Evolutionary conservation across 495 filamentous ascomycete species (phyloP).

Genomic region (Emericellopsis terricola): DNA sequence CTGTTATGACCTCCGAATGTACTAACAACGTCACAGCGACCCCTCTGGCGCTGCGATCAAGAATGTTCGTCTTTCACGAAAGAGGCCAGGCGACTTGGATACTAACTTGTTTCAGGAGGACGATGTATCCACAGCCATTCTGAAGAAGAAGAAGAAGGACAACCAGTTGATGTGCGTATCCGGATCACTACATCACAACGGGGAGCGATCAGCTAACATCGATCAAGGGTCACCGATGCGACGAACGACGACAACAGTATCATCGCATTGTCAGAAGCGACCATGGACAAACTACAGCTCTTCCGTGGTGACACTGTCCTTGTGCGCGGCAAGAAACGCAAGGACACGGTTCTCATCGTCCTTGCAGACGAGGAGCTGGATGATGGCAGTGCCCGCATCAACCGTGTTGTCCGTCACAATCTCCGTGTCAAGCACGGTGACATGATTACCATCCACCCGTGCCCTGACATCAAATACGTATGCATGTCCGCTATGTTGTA

Average conservation of each 20-base stretch:
- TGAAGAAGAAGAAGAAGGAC: slow-evolving; percentile 99
- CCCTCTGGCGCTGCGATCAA: slow-evolving; percentile 75
- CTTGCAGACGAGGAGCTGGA: slow-evolving; percentile 95
- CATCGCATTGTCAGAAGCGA: slow-evolving; percentile 94
- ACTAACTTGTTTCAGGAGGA: slow-evolving; percentile 42
- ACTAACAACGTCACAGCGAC: slow-evolving; percentile 43
- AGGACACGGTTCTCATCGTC: slow-evolving; percentile 95
- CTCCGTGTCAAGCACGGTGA: slow-evolving; percentile 96
- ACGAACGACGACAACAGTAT: slow-evolving; percentile 99
- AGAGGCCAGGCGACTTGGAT: slow-evolving; percentile 7
- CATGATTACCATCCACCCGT: slow-evolving; percentile 92
- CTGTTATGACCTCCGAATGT: not conserved
- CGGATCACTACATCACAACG: too few species aligned
- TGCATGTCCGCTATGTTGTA: slow-evolving; percentile 13
- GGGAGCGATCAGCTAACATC: too few species aligned
- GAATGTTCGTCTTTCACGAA: slow-evolving; percentile 38
- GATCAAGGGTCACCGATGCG: slow-evolving; percentile 78
- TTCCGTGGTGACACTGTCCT: slow-evolving; percentile 97
- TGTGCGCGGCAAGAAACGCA: slow-evolving; percentile 98
- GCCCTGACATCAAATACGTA: slow-evolving; percentile 99
- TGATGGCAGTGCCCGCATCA: slow-evolving; percentile 89
- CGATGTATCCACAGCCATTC: slow-evolving; percentile 89
- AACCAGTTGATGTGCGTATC: slow-evolving; percentile 78
- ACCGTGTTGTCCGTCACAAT: slow-evolving; percentile 96
- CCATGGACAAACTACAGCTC: slow-evolving; percentile 94